Base-by-base conservation (phyloP, 306 rosid genomes). In the Cucumis melo region DNA sequence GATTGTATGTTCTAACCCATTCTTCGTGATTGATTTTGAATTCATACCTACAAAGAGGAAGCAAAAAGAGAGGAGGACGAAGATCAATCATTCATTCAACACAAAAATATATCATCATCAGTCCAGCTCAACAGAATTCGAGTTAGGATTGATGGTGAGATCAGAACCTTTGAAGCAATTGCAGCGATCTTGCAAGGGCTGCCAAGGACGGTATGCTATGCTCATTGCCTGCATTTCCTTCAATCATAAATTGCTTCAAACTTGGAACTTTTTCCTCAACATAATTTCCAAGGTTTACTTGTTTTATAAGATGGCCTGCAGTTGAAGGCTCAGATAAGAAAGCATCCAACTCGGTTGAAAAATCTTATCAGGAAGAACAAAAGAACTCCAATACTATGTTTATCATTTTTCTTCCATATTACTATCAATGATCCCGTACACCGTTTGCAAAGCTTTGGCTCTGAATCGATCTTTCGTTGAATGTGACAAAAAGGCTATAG, bases 1-100 rank as follows among this genome's bases (percentile, higher is more conserved):
- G 97, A 80, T 86, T 87, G 79, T 84, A 87, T 14, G 85, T 79
- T 10, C 17, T 80, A 50, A 94, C 19, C 99, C 99, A 92, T 84
- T 89, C 88, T 19, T 86, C 86, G 61, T 94, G 99, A 80, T 90
- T 94, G 75, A 73, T 89, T 88, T 90, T 94, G 88, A 94, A 86
- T 55, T 94, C 97, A 75, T 83, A 83, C 88, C 99, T 92, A 56
- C 1, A 36, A 75, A 67, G 79, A 68, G 78, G 56, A 80, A 58
- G 70, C 48, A 64, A 65, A 72, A 77, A 63, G 79, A 60, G 77
- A 41, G 57, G 53, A 67, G 56, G 44, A 55, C 8, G 67, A 53
- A 66, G 57, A 62, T 29, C 55, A 82, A 56, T 78, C 46, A 36
- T 38, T 6, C 56, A 66, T 46, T 65, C 39, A 81, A 42, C 70